phyloP scores from a whole-genome alignment of 1,139 yeast species.

The Starmera stellimalicola region DNA sequence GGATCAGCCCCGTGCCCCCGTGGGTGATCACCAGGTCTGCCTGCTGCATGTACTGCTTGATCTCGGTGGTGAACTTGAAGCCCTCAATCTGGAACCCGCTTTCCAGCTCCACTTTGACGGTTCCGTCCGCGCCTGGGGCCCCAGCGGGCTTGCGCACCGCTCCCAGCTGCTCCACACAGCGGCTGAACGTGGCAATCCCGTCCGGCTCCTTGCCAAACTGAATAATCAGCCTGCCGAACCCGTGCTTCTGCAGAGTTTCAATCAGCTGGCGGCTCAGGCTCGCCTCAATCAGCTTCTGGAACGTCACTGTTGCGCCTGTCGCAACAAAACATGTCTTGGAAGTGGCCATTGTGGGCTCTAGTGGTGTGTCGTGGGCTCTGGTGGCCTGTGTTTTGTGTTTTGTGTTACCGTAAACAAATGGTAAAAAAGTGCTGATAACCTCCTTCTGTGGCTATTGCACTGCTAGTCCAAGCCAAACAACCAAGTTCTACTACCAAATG shows the following conservation, averaged over 20 bases:
- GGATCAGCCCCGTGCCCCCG: conserved; percentile 90
- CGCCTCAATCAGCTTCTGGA: conserved; percentile 40
- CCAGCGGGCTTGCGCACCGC: too few species aligned
- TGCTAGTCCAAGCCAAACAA: too few species aligned
- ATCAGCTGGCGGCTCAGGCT: conserved; percentile 32
- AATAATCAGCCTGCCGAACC: conserved; percentile 35
- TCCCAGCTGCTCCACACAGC: conserved; percentile 1
- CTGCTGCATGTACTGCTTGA: conserved; percentile 29
- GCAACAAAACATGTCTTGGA: conserved; percentile 41
- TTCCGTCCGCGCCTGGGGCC: too few species aligned
- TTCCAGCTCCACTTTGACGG: conserved; percentile 2
- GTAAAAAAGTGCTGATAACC: too few species aligned
- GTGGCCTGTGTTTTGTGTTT: too few species aligned
- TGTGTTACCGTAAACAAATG: too few species aligned
- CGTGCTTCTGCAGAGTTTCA: conserved; percentile 21
- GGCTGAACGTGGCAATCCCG: conserved; percentile 19
- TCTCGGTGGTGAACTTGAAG: conserved; percentile 37
- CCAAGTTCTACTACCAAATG: too few species aligned
- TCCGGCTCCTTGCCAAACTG: conserved; percentile 61
- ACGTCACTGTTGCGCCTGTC: conserved; percentile 84
- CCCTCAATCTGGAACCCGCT: conserved; percentile 27
- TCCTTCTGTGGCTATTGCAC: too few species aligned
- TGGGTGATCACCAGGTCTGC: conserved; percentile 69
- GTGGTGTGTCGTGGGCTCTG: too few species aligned
- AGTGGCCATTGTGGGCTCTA: conserved; percentile 2